Base-by-base conservation (phyloP, 495 filamentous ascomycete genomes). In the Bryoglossum gracile region DNA sequence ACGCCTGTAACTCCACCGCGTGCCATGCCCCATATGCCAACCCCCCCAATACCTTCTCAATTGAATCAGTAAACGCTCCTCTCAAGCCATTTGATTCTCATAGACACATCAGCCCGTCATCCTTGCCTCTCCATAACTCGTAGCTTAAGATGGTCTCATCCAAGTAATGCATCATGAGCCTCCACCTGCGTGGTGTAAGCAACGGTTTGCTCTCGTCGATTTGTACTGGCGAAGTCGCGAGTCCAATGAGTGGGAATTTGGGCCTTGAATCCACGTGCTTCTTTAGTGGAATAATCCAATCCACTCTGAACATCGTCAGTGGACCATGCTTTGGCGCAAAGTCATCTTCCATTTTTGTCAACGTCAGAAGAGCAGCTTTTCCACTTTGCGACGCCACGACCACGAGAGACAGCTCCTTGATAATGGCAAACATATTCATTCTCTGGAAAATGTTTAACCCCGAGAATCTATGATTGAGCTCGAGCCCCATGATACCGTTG, bases 61-160 rank as follows among this genome's bases (percentile, higher is more conserved):
- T n/a, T n/a, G n/a, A n/a, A n/a, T n/a, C n/a, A n/a, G n/a, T n/a
- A n/a, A n/a, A n/a, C n/a, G n/a, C n/a, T n/a, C n/a, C n/a, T n/a
- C n/a, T n/a, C n/a, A n/a, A n/a, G n/a, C n/a, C n/a, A n/a, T n/a
- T n/a, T n/a, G n/a, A n/a, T n/a, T n/a, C n/a, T n/a, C n/a, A n/a
- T n/a, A n/a, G n/a, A n/a, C n/a, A 14, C 13, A 56, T 35, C 26
- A 63, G 36, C 11, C 51, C 32, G 19, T 55, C 60, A 34, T 38
- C 41, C 45, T 55, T 51, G 30, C 59, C 58, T 17, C 66, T 56
- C 19, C 64, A 61, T 19, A 96, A 66, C 59, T 95, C 86, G 65
- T 96, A 97, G 58, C 76, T 86, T 61, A 95, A 65, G 13, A 96
- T 74, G 0, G 78, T 78, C 52, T 87, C 82, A 64, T 95, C 79